These are phyloP conservation scores for Microcyclospora pomicola DNA, from an alignment of 2,329 filamentous ascomycete genomes.

Conservation along the genomic window DNA sequence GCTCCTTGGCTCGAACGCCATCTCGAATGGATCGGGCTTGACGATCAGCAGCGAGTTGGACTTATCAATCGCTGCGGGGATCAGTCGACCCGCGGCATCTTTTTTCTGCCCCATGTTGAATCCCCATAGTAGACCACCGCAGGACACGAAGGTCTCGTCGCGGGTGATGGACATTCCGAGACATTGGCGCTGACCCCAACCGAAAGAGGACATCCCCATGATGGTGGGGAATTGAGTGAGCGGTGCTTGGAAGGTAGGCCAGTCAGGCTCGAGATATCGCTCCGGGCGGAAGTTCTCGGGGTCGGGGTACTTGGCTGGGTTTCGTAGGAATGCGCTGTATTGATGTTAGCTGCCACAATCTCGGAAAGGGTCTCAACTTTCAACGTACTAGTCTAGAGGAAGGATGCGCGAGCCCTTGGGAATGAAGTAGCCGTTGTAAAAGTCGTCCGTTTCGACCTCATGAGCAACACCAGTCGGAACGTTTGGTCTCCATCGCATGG, in stretches of 20 bases:
- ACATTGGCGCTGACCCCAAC: conserved; percentile 49
- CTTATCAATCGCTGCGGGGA: conserved; percentile 32
- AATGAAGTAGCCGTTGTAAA: conserved; percentile 41
- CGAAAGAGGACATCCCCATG: conserved; percentile 51
- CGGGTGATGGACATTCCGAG: conserved; percentile 50
- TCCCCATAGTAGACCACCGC: conserved; percentile 35
- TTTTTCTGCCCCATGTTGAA: conserved; percentile 37
- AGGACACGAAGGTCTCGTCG: conserved; percentile 43
- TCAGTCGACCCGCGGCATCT: conserved; percentile 11
- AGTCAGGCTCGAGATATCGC: conserved; percentile 47
- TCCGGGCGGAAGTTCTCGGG: conserved; percentile 50
- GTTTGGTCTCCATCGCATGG: conserved; percentile 33
- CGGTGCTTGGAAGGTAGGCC: conserved; percentile 52
- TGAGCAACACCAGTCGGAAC: conserved; percentile 43
- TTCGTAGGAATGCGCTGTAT: conserved; percentile 43
- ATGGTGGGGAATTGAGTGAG: conserved; percentile 50
- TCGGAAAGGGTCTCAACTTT: neutral
- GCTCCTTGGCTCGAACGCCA: conserved; percentile 40
- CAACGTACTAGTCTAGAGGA: conserved; percentile 37
- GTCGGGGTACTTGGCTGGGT: conserved; percentile 46
- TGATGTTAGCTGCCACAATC: conserved; percentile 1
- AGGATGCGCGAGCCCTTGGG: conserved; percentile 39
- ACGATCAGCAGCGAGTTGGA: conserved; percentile 44
- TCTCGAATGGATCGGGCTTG: conserved; percentile 42
- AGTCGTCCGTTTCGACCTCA: conserved; percentile 37